These are phyloP conservation scores for Austroboletus festivus DNA, from an alignment of 768 basidiomycete species.

Conservation along the genomic window DNA sequence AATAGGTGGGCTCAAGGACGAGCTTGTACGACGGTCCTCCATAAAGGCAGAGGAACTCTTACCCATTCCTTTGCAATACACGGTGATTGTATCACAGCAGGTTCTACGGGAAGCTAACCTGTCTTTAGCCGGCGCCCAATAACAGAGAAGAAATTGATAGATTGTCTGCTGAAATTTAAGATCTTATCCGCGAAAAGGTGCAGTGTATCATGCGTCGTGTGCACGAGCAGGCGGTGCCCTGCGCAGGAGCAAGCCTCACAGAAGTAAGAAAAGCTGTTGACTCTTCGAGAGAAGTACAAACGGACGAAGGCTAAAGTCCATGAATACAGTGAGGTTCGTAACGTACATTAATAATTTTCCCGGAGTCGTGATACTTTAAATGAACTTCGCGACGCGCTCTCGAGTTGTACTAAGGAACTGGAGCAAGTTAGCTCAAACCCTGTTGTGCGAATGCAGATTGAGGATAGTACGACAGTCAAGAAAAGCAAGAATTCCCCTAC, in stretches of 20 bases:
- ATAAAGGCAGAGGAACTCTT: conserved; percentile 19
- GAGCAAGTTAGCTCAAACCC: conserved; percentile 14
- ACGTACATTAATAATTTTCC: neutral
- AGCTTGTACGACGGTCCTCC: conserved; percentile 1
- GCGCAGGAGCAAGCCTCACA: conserved; percentile 13
- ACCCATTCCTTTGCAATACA: neutral
- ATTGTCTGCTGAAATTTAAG: conserved; percentile 15
- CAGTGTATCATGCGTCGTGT: neutral
- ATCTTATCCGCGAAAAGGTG: conserved; percentile 17
- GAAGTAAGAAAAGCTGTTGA: conserved; percentile 5
- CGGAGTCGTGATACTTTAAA: conserved; percentile 4
- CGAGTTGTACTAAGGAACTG: conserved; percentile 15
- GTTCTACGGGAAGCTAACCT: conserved; percentile 2
- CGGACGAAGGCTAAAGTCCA: conserved; percentile 14
- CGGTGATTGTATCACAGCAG: conserved; percentile 5
- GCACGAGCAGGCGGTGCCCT: neutral
- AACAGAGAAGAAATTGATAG: conserved; percentile 11
- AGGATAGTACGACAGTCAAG: conserved; percentile 8
- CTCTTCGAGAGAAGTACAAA: conserved; percentile 20
- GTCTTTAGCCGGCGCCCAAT: conserved; percentile 8
- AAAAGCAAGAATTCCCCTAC: conserved; percentile 8
- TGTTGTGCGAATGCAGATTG: neutral
- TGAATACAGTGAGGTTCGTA: conserved; percentile 21
- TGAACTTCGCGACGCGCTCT: conserved; percentile 20
- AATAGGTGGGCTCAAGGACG: conserved; percentile 15